These are phyloP conservation scores for Annulohypoxylon maeteangense DNA, from an alignment of 495 filamentous ascomycete genomes.

Conservation along the genomic window DNA sequence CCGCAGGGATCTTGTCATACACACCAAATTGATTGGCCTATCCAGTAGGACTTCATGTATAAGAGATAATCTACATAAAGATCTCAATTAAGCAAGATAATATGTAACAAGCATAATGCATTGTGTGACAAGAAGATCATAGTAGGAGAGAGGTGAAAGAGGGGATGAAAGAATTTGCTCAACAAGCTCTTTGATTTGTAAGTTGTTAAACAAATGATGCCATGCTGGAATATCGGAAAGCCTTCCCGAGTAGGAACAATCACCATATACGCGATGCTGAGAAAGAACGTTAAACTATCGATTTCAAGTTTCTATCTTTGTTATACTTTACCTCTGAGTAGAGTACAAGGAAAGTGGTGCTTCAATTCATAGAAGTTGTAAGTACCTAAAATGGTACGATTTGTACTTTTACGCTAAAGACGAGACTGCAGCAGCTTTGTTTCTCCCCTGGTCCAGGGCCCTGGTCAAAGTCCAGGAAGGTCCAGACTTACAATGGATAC, in stretches of 20 bases:
- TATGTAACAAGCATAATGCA: neutral
- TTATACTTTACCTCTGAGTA: neutral
- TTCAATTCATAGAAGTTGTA: neutral
- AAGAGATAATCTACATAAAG: neutral
- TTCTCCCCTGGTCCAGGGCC: constrained; percentile 13
- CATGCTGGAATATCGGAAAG: neutral
- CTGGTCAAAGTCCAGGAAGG: constrained; percentile 33
- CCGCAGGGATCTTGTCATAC: neutral
- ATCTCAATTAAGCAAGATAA: neutral
- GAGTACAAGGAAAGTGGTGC: neutral
- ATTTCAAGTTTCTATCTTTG: constrained; percentile 9
- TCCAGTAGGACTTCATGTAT: neutral
- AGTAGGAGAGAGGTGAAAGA: neutral
- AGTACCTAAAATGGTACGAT: constrained; percentile 16
- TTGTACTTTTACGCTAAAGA: constrained; percentile 14
- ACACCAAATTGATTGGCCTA: neutral
- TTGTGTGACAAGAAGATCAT: neutral
- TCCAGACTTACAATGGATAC: constrained; percentile 27
- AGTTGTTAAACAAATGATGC: neutral
- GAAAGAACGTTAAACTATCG: constrained; percentile 13
- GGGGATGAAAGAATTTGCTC: neutral
- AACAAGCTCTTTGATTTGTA: neutral
- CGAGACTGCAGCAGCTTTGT: constrained; percentile 28
- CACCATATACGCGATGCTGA: constrained; percentile 4
- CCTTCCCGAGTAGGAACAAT: constrained; percentile 1